These are phyloP conservation scores for Ramularia endophylla DNA, from an alignment of 2,329 filamentous ascomycete genomes.

Conservation along the genomic window DNA sequence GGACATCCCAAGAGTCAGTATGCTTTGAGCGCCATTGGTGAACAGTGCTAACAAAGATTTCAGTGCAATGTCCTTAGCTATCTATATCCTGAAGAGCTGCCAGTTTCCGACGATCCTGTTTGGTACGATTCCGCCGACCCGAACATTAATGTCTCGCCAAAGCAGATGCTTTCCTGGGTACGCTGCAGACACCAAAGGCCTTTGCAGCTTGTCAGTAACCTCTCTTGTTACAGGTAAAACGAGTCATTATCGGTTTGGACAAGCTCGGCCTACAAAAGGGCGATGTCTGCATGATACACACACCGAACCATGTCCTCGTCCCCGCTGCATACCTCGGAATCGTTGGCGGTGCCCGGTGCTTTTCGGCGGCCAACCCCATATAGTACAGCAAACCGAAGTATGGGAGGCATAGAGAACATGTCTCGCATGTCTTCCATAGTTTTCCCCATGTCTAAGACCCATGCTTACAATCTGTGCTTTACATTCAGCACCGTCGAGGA, in stretches of 20 bases:
- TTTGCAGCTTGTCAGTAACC: too few species aligned
- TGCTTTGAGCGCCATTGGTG: too few species aligned
- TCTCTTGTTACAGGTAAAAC: constrained; percentile 41
- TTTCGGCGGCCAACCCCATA: constrained; percentile 49
- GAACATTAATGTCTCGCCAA: constrained; percentile 42
- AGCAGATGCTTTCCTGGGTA: constrained; percentile 43
- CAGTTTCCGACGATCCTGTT: constrained; percentile 42
- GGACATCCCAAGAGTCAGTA: constrained; percentile 23
- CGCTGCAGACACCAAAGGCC: too few species aligned
- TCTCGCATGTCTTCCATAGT: too few species aligned
- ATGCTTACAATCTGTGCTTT: too few species aligned
- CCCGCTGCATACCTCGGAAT: constrained; percentile 51
- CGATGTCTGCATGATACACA: constrained; percentile 51
- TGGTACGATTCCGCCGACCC: constrained; percentile 50
- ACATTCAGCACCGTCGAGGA: constrained; percentile 49
- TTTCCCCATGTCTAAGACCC: too few species aligned
- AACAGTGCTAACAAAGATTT: not conserved
- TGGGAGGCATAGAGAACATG: too few species aligned
- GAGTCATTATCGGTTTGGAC: constrained; percentile 47
- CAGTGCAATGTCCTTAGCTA: constrained; percentile 40
- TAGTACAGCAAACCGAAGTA: too few species aligned
- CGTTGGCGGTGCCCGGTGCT: constrained; percentile 48
- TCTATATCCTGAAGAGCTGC: constrained; percentile 31
- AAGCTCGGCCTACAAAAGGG: constrained; percentile 41
- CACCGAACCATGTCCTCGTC: constrained; percentile 51